These are phyloP conservation scores for Diaporthe capsici DNA, from an alignment of 2,329 filamentous ascomycete genomes.

Conservation along the genomic window DNA sequence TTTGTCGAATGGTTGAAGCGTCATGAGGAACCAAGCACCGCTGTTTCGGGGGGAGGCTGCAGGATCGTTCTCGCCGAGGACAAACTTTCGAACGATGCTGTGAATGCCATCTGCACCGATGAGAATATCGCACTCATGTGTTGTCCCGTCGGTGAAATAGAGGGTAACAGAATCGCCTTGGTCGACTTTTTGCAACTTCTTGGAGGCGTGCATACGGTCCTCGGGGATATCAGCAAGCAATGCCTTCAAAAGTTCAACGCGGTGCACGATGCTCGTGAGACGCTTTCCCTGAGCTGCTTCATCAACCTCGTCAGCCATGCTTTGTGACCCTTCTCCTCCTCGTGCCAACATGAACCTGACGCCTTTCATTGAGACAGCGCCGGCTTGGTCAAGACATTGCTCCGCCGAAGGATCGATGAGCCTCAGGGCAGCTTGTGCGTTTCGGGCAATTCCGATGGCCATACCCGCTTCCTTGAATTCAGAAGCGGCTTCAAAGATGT, in stretches of 20 bases:
- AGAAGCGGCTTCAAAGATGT: conserved; percentile 21
- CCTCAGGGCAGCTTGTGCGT: conserved; percentile 12
- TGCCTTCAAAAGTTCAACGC: conserved; percentile 42
- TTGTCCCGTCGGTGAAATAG: conserved; percentile 44
- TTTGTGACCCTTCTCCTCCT: no score
- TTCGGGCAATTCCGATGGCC: conserved; percentile 16
- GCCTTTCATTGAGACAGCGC: conserved; percentile 8
- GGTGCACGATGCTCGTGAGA: conserved; percentile 43
- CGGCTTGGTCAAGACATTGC: conserved; percentile 36
- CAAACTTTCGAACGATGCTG: conserved; percentile 54
- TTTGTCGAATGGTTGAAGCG: conserved; percentile 43
- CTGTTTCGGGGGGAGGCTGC: conserved; percentile 44
- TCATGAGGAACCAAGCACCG: conserved; percentile 44
- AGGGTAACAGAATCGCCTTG: conserved; percentile 38
- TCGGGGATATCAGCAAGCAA: conserved; percentile 42
- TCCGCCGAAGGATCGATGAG: conserved; percentile 32
- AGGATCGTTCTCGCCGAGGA: conserved; percentile 48
- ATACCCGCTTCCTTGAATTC: conserved; percentile 18
- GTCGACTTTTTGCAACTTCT: conserved; percentile 42
- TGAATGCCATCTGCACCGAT: conserved; percentile 57
- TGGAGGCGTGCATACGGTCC: conserved; percentile 45
- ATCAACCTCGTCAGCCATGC: conserved; percentile 10
- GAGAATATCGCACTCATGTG: conserved; percentile 53
- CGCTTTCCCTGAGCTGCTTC: conserved; percentile 19
- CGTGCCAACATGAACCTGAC: conserved; percentile 10